A percentile compares a stretch with the other conserved stretches of the same genome.
phyloP scores from a whole-genome alignment of 2,329 filamentous ascomycete species.

The Colletotrichum sublineola region DNA sequence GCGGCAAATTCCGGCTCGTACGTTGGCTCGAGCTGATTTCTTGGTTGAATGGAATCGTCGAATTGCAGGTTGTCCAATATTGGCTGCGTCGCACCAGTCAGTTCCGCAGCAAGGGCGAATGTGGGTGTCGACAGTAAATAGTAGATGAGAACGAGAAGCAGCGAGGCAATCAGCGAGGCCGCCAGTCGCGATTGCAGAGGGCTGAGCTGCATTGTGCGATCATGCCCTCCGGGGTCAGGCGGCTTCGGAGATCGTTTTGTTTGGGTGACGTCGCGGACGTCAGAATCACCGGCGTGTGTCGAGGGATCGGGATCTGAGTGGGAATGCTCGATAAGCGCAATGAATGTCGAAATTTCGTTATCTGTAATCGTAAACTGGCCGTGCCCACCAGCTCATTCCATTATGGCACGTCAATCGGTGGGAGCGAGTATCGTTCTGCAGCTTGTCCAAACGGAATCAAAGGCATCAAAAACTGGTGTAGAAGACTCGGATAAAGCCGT shows the following conservation, averaged over 20 bases:
- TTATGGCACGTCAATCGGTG: constrained; percentile 13
- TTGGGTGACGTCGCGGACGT: constrained; percentile 11
- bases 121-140: constrained; percentile 70
- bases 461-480: constrained; percentile 14
- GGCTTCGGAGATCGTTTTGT: constrained; percentile 15
- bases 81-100: constrained; percentile 46
- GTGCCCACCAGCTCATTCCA: constrained; percentile 33
- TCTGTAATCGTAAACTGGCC: constrained; percentile 23
- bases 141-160: constrained; percentile 72
- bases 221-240: constrained; percentile 58
- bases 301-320: background rate
- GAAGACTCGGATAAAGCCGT: constrained; percentile 23
- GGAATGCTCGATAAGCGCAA: constrained; percentile 26
- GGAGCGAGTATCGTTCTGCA: constrained; percentile 21
- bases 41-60: constrained; percentile 42
- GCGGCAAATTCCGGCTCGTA: constrained; percentile 74
- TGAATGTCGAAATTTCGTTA: constrained; percentile 9
- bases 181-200: constrained; percentile 80
- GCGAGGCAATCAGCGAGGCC: constrained; percentile 73
- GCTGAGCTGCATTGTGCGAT: constrained; percentile 69
- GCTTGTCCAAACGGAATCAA: constrained; percentile 20
- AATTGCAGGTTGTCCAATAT: constrained; percentile 44
- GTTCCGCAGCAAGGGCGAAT: constrained; percentile 74
- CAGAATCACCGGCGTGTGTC: constrained; percentile 6
- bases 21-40: constrained; percentile 41